Evolutionary conservation across 768 basidiomycete species (phyloP).

Genomic region (Hypholoma fasciculare): DNA sequence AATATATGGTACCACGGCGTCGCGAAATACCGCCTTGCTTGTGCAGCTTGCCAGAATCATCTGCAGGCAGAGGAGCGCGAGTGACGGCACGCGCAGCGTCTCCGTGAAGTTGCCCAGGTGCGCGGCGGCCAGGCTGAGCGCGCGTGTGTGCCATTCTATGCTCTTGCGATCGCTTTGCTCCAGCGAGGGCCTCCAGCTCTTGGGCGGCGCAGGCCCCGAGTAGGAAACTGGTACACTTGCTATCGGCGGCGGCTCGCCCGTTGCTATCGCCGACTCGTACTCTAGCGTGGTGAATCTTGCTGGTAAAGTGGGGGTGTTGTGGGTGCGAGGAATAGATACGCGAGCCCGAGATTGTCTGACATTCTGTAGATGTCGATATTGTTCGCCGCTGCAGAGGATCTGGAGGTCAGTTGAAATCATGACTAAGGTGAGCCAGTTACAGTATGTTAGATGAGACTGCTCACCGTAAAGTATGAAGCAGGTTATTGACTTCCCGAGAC

Average conservation of each 20-base stretch:
- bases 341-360: conserved; percentile 36
- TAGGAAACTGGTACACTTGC: conserved; percentile 18
- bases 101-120: conserved; percentile 23
- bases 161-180: conserved; percentile 26
- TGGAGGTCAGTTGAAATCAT: not conserved
- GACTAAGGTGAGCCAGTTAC: not conserved
- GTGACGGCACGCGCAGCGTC: conserved; percentile 41
- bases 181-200: conserved; percentile 50
- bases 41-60: conserved; percentile 41
- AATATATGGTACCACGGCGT: conserved; percentile 48
- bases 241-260: conserved; percentile 1
- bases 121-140: conserved; percentile 52
- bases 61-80: conserved; percentile 60
- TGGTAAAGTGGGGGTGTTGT: conserved; percentile 48
- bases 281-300: conserved; percentile 32
- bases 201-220: conserved; percentile 55
- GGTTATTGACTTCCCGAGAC: conserved; percentile 36
- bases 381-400: conserved; percentile 55
- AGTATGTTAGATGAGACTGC: conserved; percentile 1
- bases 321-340: conserved; percentile 24
- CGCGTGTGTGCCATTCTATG: conserved; percentile 52
- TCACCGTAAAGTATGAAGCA: conserved; percentile 55
- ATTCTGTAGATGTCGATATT: conserved; percentile 68
- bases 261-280: conserved; percentile 8
- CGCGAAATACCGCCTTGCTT: conserved; percentile 40